Conservation (phyloP, 805 yeast genomes). For the Ogataea paraovalis region DNA sequence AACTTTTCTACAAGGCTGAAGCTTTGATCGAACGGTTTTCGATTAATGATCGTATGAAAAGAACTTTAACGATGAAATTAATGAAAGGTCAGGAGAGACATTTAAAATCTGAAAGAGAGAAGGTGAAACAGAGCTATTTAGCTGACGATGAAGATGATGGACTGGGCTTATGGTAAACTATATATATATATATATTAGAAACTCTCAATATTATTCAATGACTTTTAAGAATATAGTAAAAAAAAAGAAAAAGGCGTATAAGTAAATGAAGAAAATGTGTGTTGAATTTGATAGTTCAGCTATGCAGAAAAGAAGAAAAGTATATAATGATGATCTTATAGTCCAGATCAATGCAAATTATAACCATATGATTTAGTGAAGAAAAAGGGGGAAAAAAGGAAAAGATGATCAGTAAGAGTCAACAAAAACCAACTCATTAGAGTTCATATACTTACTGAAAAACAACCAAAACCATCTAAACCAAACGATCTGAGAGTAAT, state of each 20-base stretch:
- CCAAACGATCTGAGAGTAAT: constrained; percentile 92
- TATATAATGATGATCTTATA: not conserved
- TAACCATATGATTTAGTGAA: not conserved
- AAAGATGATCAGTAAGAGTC: constrained; percentile 2
- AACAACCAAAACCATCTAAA: constrained; percentile 86
- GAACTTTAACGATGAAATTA: constrained; percentile 11
- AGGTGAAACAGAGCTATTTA: constrained; percentile 7
- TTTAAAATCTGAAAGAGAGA: constrained; percentile 10
- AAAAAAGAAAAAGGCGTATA: not conserved
- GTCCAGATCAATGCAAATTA: not conserved
- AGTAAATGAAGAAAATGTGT: not conserved
- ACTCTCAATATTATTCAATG: not conserved
- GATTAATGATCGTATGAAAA: constrained; percentile 19
- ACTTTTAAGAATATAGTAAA: not conserved
- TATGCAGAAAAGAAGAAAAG: not conserved
- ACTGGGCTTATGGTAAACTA: constrained; percentile 23
- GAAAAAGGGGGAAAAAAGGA: not conserved
- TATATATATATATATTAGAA: not conserved
- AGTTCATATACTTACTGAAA: constrained; percentile 70
- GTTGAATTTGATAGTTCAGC: not conserved
- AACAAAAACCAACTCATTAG: constrained; percentile 55
- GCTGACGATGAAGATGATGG: constrained; percentile 31
- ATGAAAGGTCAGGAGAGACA: constrained; percentile 16
- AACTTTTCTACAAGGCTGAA: constrained; percentile 26
- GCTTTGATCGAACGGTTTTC: constrained; percentile 26